Conservation (phyloP, 768 basidiomycete genomes). For the Boletus speciosus region DNA sequence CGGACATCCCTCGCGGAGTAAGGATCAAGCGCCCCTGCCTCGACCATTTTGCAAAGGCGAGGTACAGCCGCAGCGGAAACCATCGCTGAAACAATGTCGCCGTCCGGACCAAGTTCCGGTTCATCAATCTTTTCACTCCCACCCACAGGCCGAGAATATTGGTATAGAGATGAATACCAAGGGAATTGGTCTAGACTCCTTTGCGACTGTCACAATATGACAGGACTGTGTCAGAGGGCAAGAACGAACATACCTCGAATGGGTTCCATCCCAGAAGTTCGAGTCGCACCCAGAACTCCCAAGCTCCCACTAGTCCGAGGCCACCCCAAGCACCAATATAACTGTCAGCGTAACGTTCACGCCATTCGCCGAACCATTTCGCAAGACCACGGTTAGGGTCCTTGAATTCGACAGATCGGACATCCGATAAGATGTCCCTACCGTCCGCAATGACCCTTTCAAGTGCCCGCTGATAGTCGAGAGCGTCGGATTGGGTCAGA, state of each 20-base stretch:
- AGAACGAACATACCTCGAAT: slow-evolving; percentile 53
- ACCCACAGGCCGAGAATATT: slow-evolving; percentile 59
- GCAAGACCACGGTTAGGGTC: slow-evolving; percentile 76
- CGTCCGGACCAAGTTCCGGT: slow-evolving; percentile 71
- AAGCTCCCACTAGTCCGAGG: slow-evolving; percentile 78
- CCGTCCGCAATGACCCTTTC: slow-evolving; percentile 48
- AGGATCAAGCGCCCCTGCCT: slow-evolving; percentile 77
- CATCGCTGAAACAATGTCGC: slow-evolving; percentile 85
- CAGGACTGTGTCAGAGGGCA: background rate
- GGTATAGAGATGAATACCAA: slow-evolving; percentile 79
- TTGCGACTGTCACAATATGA: slow-evolving; percentile 36
- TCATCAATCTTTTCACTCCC: slow-evolving; percentile 44
- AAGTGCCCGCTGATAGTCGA: slow-evolving; percentile 66
- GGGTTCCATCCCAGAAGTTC: slow-evolving; percentile 90
- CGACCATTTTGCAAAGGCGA: slow-evolving; percentile 66
- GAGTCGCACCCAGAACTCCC: slow-evolving; percentile 92
- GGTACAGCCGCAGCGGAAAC: slow-evolving; percentile 81
- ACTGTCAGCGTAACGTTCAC: slow-evolving; percentile 70
- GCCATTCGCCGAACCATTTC: slow-evolving; percentile 66
- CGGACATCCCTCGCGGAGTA: slow-evolving; percentile 67
- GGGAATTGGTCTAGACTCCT: slow-evolving; percentile 70
- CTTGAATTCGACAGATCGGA: slow-evolving; percentile 77
- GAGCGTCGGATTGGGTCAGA: slow-evolving; percentile 59
- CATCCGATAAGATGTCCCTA: slow-evolving; percentile 70
- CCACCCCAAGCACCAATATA: slow-evolving; percentile 90